Evolutionary conservation across 345 rosid genomes (phyloP).

Genomic region (Moringa oleifera): DNA sequence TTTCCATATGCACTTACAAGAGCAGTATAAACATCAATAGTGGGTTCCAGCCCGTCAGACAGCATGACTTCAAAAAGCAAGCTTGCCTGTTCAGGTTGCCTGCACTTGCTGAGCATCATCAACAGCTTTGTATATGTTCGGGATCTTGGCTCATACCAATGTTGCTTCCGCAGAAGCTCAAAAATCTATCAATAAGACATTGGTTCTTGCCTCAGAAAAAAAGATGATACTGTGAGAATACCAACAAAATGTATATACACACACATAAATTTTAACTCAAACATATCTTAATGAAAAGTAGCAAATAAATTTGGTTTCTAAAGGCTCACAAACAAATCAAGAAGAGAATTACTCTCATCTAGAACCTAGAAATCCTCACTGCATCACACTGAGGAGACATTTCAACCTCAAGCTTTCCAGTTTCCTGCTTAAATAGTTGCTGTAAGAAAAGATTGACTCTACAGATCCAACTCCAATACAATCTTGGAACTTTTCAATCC

Average conservation of each 20-base stretch:
- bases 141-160: slow-evolving; percentile 77
- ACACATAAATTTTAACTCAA: too few species aligned
- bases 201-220: slow-evolving; percentile 1
- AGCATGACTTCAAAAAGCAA: slow-evolving; percentile 62
- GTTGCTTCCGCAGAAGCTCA: slow-evolving; percentile 68
- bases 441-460: too few species aligned
- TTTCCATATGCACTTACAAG: slow-evolving; percentile 65
- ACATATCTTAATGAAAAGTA: too few species aligned
- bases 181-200: slow-evolving; percentile 40
- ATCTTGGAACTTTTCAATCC: too few species aligned
- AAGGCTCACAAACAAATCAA: too few species aligned
- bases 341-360: too few species aligned
- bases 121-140: slow-evolving; percentile 55
- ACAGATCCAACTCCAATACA: too few species aligned
- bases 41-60: slow-evolving; percentile 64
- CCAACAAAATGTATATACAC: background rate
- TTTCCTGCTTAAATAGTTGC: too few species aligned
- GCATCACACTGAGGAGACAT: too few species aligned
- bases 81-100: slow-evolving; percentile 60
- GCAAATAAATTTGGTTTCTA: too few species aligned
- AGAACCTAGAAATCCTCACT: too few species aligned
- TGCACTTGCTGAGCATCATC: slow-evolving; percentile 76
- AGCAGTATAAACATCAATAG: slow-evolving; percentile 75
- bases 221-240: background rate
- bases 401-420: too few species aligned